These are phyloP conservation scores for Colletotrichum orchidophilum DNA, from an alignment of 2,329 filamentous ascomycete species.

Conservation along the genomic window DNA sequence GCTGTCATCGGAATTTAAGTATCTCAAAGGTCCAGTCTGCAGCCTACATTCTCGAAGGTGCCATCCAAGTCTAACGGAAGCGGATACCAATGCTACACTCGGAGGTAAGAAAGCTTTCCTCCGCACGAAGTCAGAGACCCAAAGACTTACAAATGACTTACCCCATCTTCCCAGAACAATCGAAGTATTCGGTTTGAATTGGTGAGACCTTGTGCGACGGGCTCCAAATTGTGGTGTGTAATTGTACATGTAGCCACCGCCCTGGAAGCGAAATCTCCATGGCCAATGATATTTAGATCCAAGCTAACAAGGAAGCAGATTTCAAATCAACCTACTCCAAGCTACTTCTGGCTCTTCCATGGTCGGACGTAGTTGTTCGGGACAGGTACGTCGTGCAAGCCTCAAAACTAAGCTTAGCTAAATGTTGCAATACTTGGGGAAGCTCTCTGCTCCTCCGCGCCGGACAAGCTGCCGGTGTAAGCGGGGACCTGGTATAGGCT, in stretches of 20 bases:
- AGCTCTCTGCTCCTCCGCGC: background rate
- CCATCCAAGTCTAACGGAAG: too few species aligned
- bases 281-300: background rate
- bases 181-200: background rate
- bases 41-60: too few species aligned
- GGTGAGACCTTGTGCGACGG: background rate
- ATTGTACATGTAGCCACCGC: too few species aligned
- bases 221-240: background rate
- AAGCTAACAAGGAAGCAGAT: background rate
- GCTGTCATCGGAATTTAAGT: slow-evolving; percentile 56
- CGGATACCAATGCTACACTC: too few species aligned
- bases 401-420: background rate
- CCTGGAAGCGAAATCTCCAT: too few species aligned
- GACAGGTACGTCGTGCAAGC: background rate
- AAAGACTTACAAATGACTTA: background rate
- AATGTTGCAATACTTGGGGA: background rate
- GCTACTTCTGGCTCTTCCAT: background rate
- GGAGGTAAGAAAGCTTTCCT: background rate
- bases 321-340: background rate
- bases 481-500: background rate
- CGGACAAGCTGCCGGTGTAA: background rate
- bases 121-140: background rate
- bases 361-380: background rate
- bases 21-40: too few species aligned
- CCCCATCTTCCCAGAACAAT: background rate